Base-by-base conservation (phyloP, 1,139 yeast species). In the Sugiyamaella neomexicana region DNA sequence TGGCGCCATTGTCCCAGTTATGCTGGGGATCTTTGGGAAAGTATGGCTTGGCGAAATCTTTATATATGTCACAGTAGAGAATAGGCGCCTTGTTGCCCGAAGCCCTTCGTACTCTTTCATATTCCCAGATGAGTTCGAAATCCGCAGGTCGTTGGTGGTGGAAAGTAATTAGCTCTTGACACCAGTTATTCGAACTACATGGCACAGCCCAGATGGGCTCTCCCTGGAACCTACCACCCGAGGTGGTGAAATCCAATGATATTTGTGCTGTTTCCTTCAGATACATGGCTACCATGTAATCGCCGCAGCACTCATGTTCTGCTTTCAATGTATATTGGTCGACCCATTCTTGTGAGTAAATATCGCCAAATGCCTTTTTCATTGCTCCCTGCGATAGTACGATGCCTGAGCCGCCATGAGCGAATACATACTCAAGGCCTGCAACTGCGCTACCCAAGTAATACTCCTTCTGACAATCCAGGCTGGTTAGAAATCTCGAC, bases 331-430 rank as follows among this genome's bases (percentile, higher is more conserved):
- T 60, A 23, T 55, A 55, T 17, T 55, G 34, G 7, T 56, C 56
- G 12, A 52, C 63, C 39, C 55, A 47, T 44, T 60, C 50, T 38
- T 41, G 54, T 13, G 53, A 48, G 13, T 53, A 46, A 1, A 52
- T 55, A 23, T 52, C 41, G 12, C 58, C 61, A 55, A 65, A 64
- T 4, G 66, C 65, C 42, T 56, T 57, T 32, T 62, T 57, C 68
- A 71, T 63, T 2, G 71, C 68, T 4, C 62, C 70, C 1, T 63
- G 60, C 7, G 72, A 68, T 9, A 71, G 56, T 5, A 71, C 68
- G 1, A 69, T 67, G 1, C 70, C 74, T 1, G 73, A 64, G 6
- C 74, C 73, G 5, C 73, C 73, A 48, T 70, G 71, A 1, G 73
- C 75, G 57, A 71, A 72, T n/a, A 61, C 54, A 53, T 56, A 54